phyloP scores from a whole-genome alignment of 768 basidiomycete species.

The Ramaria sp. region DNA sequence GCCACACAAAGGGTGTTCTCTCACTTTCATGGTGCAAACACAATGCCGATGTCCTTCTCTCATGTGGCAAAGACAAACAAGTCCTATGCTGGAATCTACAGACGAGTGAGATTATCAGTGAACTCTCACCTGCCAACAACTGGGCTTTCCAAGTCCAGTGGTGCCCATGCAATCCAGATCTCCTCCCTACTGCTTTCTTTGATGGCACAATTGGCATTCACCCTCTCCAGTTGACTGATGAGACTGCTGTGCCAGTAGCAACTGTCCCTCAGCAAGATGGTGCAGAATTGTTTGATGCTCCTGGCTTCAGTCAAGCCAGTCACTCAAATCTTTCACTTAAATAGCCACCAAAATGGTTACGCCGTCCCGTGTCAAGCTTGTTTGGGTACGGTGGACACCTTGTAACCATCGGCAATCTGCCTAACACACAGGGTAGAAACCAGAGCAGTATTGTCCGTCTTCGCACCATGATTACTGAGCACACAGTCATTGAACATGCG shows the following conservation, averaged over 20 bases:
- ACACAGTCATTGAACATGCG: constrained; percentile 63
- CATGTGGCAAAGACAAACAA: constrained; percentile 94
- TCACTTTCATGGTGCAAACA: constrained; percentile 95
- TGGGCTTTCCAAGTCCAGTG: constrained; percentile 98
- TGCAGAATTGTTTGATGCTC: constrained; percentile 70
- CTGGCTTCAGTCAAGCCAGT: constrained; percentile 38
- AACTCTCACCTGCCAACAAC: constrained; percentile 86
- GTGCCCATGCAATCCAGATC: constrained; percentile 84
- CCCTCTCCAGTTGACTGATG: constrained; percentile 84
- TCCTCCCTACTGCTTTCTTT: constrained; percentile 89
- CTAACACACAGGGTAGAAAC: constrained; percentile 55
- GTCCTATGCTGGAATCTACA: constrained; percentile 95
- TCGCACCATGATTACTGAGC: constrained; percentile 68
- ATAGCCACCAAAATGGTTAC: constrained; percentile 95
- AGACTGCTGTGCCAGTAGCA: constrained; percentile 28
- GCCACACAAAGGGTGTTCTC: constrained; percentile 92
- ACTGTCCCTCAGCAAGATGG: constrained; percentile 42
- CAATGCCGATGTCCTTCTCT: constrained; percentile 84
- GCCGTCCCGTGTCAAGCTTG: constrained; percentile 68
- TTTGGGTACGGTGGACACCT: constrained; percentile 93
- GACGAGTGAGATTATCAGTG: constrained; percentile 79
- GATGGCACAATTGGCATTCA: constrained; percentile 92
- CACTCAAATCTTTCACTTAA: constrained; percentile 70
- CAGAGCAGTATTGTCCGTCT: constrained; percentile 79
- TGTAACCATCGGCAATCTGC: constrained; percentile 66